Evolutionary conservation across 2,329 filamentous ascomycete genomes (phyloP).

Genomic region (Ophiostoma quercus): DNA sequence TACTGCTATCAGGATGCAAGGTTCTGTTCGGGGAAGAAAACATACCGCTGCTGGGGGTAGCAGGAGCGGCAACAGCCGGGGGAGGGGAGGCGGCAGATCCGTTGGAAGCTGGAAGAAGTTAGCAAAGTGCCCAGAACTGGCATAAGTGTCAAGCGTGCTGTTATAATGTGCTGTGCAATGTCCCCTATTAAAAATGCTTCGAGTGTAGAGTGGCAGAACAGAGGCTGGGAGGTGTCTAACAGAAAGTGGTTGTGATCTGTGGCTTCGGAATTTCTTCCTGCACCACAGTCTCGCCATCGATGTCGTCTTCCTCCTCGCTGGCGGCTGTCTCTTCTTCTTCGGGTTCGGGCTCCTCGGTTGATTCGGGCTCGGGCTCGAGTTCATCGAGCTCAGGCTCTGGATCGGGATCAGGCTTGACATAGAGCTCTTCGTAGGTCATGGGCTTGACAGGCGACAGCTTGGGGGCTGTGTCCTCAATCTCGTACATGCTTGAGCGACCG

Average conservation of each 20-base stretch:
- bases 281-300: background rate
- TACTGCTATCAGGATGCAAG: background rate
- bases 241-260: constrained; percentile 1
- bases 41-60: constrained; percentile 31
- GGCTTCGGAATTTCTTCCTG: constrained; percentile 10
- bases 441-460: constrained; percentile 41
- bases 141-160: background rate
- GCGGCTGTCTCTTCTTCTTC: background rate
- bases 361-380: background rate
- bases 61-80: constrained; percentile 40
- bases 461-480: constrained; percentile 44
- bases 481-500: constrained; percentile 44
- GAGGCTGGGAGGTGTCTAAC: constrained; percentile 19
- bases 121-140: constrained; percentile 30
- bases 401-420: constrained; percentile 30
- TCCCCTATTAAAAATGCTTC: background rate
- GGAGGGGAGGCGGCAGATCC: constrained; percentile 35
- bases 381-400: background rate
- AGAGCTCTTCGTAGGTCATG: constrained; percentile 46
- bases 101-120: constrained; percentile 40
- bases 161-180: constrained; percentile 7
- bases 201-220: background rate
- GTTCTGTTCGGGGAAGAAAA: background rate
- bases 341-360: background rate
- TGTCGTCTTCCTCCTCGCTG: background rate